Base-by-base conservation (phyloP, 768 basidiomycete species). In the Sporobolomyces pararoseus region DNA sequence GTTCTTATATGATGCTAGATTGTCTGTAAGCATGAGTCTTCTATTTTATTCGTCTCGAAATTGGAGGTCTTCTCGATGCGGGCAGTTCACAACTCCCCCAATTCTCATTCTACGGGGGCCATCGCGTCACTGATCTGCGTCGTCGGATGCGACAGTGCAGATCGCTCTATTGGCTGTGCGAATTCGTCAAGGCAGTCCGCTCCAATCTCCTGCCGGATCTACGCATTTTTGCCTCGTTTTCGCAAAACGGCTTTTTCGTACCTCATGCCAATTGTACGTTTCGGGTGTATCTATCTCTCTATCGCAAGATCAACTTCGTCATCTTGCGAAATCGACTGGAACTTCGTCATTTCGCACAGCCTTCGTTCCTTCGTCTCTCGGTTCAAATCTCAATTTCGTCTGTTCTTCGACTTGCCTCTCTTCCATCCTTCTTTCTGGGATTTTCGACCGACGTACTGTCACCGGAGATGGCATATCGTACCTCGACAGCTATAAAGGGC, bases 371-470 rank as follows among this genome's bases (percentile, higher is more conserved):
- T 17, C 42, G 13, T 3, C 5, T 29, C 29, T 44, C 23, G 17
- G 59, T 61, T 46, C 31, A 34, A 34, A 61, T 21, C 10, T 3
- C 5, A 61, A 61, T 61, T 61, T 44, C 27, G 39, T 29, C 27
- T 2, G 42, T 44, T 59, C 42, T 59, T 44, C 59, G 59, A 61
- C 59, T 46, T 49, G 59, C 59, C 59, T 34, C 59, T 61, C 59
- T 47, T 61, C 59, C 59, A 47, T 49, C 44, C 59, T 34, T 34
- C 46, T 49, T 23, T 61, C 59, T 61, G 59, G 7, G 59, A n/a
- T 23, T 61, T 31, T 35, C 29, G 46, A 49, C 59, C 46, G 59
- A 61, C 59, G 44, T 25, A 47, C 44, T 34, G 32, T 47, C 44
- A 5, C 37, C 49, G 7, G 44, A 61, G 31, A 61, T 61, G 59